These are phyloP conservation scores for Botrytis hyacinthi DNA, from an alignment of 2,329 filamentous ascomycete genomes.

Conservation along the genomic window DNA sequence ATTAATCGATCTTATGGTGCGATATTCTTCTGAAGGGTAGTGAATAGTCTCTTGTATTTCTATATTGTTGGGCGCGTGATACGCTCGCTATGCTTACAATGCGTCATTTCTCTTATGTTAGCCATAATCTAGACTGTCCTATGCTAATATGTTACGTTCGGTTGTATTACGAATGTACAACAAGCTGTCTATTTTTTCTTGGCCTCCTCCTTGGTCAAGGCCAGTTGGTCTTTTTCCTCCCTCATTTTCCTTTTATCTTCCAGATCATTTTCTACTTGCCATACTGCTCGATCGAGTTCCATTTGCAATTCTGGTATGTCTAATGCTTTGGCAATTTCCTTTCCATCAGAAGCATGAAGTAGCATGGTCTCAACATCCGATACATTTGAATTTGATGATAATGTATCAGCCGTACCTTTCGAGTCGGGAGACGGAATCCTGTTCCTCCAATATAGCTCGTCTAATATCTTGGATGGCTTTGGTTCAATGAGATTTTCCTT, in stretches of 20 bases:
- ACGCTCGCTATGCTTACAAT: constrained; percentile 9
- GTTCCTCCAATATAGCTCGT: constrained; percentile 62
- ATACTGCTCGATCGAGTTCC: constrained; percentile 73
- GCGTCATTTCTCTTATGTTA: constrained; percentile 8
- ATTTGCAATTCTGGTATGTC: constrained; percentile 67
- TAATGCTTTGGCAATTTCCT: constrained; percentile 58
- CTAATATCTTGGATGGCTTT: constrained; percentile 65
- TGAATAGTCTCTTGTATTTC: constrained; percentile 8
- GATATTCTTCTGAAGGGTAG: neutral
- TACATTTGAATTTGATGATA: constrained; percentile 22
- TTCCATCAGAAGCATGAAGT: constrained; percentile 53
- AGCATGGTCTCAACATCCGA: constrained; percentile 42
- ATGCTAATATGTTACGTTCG: constrained; percentile 2
- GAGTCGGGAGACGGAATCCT: constrained; percentile 26
- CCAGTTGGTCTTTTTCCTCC: constrained; percentile 31
- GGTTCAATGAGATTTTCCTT: constrained; percentile 67
- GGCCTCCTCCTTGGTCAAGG: constrained; percentile 24
- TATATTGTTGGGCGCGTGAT: constrained; percentile 6
- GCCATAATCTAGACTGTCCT: constrained; percentile 5
- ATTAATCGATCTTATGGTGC: neutral
- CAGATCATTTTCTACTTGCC: constrained; percentile 60
- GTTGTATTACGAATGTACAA: neutral
- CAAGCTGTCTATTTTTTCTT: constrained; percentile 25
- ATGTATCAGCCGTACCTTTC: neutral
- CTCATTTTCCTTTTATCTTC: constrained; percentile 31